Conservation (phyloP, 2,329 filamentous ascomycete genomes). For the Xylaria sp. region DNA sequence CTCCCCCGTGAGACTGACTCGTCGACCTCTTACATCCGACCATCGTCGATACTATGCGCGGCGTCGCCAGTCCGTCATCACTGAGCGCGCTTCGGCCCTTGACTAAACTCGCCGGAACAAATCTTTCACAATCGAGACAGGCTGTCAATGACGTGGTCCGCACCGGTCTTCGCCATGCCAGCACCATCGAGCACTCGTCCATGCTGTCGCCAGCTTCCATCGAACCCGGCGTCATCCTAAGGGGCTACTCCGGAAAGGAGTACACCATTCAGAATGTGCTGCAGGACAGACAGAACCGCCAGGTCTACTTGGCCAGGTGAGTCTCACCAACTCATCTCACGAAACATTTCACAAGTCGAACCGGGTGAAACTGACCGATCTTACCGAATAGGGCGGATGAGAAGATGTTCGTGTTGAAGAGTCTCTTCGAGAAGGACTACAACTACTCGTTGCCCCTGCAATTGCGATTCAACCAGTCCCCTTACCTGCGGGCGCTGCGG, state of each 20-base stretch:
- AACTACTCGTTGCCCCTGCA: slow-evolving; percentile 33
- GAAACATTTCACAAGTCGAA: too few species aligned
- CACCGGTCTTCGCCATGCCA: slow-evolving; percentile 25
- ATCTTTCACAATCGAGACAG: slow-evolving; percentile 24
- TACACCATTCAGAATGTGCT: slow-evolving; percentile 33
- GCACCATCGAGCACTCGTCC: slow-evolving; percentile 24
- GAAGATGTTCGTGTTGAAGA: slow-evolving; percentile 34
- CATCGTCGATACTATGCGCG: slow-evolving; percentile 25
- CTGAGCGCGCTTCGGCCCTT: slow-evolving; percentile 29
- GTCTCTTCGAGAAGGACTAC: slow-evolving; percentile 32
- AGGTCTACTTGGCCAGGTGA: slow-evolving; percentile 34
- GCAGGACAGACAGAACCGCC: slow-evolving; percentile 33
- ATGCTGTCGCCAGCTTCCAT: slow-evolving; percentile 19
- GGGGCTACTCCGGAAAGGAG: slow-evolving; percentile 31
- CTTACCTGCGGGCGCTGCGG: slow-evolving; percentile 35
- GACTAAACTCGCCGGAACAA: slow-evolving; percentile 22
- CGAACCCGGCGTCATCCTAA: slow-evolving; percentile 29
- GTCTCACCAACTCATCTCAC: background rate
- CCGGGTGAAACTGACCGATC: background rate
- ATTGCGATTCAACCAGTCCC: slow-evolving; percentile 30
- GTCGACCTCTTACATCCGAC: background rate
- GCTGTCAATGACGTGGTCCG: slow-evolving; percentile 15
- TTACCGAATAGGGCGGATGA: slow-evolving; percentile 26
- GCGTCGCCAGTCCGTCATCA: slow-evolving; percentile 26
- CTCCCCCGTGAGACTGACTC: background rate